Percentiles rank a stretch among this genome's conserved stretches.
Evolutionary conservation across 208 protist genomes (phyloP).

Genomic region (Wallacemonas sp.): DNA sequence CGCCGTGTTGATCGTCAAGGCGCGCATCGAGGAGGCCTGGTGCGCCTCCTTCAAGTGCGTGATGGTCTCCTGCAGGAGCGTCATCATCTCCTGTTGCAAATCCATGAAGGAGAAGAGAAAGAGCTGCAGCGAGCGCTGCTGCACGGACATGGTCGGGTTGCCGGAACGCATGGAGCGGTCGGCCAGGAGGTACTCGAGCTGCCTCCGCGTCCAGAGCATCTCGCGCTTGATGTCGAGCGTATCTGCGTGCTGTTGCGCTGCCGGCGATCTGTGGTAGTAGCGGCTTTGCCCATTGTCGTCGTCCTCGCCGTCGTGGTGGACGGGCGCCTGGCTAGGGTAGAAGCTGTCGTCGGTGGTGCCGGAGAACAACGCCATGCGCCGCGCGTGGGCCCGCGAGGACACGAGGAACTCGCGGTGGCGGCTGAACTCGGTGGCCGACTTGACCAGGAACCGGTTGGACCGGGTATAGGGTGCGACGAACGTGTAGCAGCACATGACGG

Average conservation of each 20-base stretch:
- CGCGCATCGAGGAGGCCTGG: not conserved
- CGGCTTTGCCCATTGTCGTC: not conserved
- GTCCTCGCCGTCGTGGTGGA: not conserved
- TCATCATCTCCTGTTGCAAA: conserved; percentile 21
- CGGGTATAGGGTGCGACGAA: conserved; percentile 35
- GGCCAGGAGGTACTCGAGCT: conserved; percentile 10
- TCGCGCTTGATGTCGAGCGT: conserved; percentile 22
- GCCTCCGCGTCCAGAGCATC: conserved; percentile 17
- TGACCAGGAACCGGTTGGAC: conserved; percentile 33
- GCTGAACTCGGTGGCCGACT: conserved; percentile 30
- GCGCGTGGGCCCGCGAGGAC: not conserved
- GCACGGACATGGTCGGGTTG: conserved; percentile 14
- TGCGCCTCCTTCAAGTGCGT: conserved; percentile 5
- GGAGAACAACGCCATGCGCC: not conserved
- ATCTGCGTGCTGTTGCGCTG: conserved; percentile 17
- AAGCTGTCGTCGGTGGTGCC: not conserved
- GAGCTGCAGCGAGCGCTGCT: conserved; percentile 19
- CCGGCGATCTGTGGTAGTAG: conserved; percentile 18
- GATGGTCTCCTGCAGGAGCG: conserved; percentile 12
- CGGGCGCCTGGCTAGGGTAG: not conserved
- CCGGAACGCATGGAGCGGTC: not conserved
- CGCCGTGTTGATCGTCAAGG: not conserved
- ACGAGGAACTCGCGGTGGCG: conserved; percentile 28
- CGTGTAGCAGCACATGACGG: conserved; percentile 46
- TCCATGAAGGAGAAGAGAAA: conserved; percentile 25